Conservation (phyloP, 2,329 filamentous ascomycete species). For the Aaosphaeria arxii region DNA sequence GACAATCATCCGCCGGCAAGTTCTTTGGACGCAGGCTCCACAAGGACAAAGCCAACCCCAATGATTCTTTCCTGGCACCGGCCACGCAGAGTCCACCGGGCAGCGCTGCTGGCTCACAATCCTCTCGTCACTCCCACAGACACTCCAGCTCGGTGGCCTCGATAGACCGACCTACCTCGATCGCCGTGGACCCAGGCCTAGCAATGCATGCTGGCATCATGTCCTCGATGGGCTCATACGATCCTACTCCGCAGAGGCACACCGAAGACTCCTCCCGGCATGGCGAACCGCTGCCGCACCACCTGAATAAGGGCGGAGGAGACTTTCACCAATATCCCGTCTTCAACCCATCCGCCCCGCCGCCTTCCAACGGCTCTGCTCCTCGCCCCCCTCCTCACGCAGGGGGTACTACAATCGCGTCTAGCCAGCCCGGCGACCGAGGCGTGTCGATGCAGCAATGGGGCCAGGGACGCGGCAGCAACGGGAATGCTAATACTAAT, state of each 20-base stretch:
- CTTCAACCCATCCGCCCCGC: slow-evolving; percentile 56
- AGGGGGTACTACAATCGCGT: slow-evolving; percentile 62
- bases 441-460: slow-evolving; percentile 76
- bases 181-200: slow-evolving; percentile 59
- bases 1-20: slow-evolving; percentile 76
- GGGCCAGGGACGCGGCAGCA: slow-evolving; percentile 46
- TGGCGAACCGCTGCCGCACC: slow-evolving; percentile 75
- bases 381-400: slow-evolving; percentile 60
- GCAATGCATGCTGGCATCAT: slow-evolving; percentile 79
- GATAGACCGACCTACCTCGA: slow-evolving; percentile 63
- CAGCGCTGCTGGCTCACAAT: slow-evolving; percentile 63
- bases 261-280: slow-evolving; percentile 53
- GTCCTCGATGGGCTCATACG: slow-evolving; percentile 73
- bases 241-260: slow-evolving; percentile 67
- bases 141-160: slow-evolving; percentile 51
- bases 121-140: slow-evolving; percentile 69
- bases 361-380: slow-evolving; percentile 46
- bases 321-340: slow-evolving; percentile 91
- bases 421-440: slow-evolving; percentile 63
- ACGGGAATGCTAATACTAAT: slow-evolving; percentile 16
- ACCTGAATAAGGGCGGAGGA: slow-evolving; percentile 70
- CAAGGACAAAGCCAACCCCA: slow-evolving; percentile 69
- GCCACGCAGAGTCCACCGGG: slow-evolving; percentile 57
- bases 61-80: slow-evolving; percentile 52
- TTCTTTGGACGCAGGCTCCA: slow-evolving; percentile 79